Evolutionary conservation across 2,329 filamentous ascomycete species (phyloP).

Genomic region (Hypomyces perniciosus): DNA sequence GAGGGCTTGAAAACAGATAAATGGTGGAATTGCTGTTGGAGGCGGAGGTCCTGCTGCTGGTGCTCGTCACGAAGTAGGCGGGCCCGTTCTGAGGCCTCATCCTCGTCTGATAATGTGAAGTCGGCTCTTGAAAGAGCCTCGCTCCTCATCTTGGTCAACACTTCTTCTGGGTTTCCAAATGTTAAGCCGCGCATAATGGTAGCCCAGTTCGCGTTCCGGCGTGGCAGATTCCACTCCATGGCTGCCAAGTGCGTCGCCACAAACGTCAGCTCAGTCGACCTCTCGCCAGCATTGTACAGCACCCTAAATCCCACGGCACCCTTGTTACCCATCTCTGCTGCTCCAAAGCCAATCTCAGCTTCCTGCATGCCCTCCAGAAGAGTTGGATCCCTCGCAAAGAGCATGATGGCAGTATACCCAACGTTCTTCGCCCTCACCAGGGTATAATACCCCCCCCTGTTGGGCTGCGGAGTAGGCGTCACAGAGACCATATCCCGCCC

Average conservation of each 20-base stretch:
- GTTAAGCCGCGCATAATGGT: slow-evolving; percentile 73
- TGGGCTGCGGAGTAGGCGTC: slow-evolving; percentile 8
- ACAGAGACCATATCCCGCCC: slow-evolving; percentile 13
- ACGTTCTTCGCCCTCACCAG: slow-evolving; percentile 67
- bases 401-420: slow-evolving; percentile 84
- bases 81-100: slow-evolving; percentile 23
- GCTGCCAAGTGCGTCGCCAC: slow-evolving; percentile 83
- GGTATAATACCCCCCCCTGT: slow-evolving; percentile 47
- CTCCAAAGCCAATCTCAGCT: slow-evolving; percentile 78
- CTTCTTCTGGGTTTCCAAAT: slow-evolving; percentile 54
- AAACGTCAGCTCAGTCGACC: slow-evolving; percentile 67
- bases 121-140: slow-evolving; percentile 8
- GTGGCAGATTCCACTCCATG: slow-evolving; percentile 70
- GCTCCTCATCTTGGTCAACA: slow-evolving; percentile 23
- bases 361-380: slow-evolving; percentile 62
- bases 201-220: slow-evolving; percentile 84
- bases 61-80: slow-evolving; percentile 31
- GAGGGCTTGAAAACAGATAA: slow-evolving; percentile 68
- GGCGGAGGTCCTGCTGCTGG: slow-evolving; percentile 26
- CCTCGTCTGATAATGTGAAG: slow-evolving; percentile 15
- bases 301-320: slow-evolving; percentile 78
- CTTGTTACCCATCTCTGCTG: slow-evolving; percentile 91
- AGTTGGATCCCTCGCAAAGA: slow-evolving; percentile 65
- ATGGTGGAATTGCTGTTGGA: slow-evolving; percentile 45
- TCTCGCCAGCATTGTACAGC: slow-evolving; percentile 41